Evolutionary conservation across 1,284 basidiomycete species (phyloP).

Genomic region (Ustilago loliicola): DNA sequence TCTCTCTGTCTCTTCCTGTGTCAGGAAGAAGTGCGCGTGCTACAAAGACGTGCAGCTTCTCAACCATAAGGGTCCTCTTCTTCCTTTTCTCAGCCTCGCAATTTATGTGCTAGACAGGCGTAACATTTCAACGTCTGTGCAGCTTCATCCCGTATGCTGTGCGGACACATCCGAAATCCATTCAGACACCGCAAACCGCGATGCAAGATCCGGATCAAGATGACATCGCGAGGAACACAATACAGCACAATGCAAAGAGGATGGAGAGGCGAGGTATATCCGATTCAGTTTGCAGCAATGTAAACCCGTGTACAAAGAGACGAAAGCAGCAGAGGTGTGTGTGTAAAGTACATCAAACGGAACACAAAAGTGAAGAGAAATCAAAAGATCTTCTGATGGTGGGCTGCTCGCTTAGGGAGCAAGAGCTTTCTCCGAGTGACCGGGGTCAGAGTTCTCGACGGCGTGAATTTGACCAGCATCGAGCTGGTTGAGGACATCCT

Average conservation of each 20-base stretch:
- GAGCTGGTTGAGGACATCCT: conserved; percentile 73
- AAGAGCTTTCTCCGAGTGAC: conserved; percentile 37
- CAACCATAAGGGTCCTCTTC: conserved; percentile 2
- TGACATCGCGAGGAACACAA: neutral
- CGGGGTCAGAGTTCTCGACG: conserved; percentile 21
- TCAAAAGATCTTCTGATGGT: neutral
- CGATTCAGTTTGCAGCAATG: conserved; percentile 13
- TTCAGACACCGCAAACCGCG: no score
- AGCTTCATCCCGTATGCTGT: neutral
- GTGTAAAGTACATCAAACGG: conserved; percentile 27
- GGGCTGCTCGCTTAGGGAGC: conserved; percentile 15
- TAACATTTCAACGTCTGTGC: neutral
- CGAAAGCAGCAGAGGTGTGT: conserved; percentile 10
- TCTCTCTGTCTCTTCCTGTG: neutral
- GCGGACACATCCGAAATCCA: neutral
- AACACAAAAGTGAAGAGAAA: conserved; percentile 3
- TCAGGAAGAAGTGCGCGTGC: conserved; percentile 7
- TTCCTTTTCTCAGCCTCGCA: neutral
- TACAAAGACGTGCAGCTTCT: neutral
- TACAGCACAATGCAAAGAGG: neutral
- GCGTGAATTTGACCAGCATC: conserved; percentile 40
- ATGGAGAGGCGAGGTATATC: conserved; percentile 26
- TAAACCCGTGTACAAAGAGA: conserved; percentile 13
- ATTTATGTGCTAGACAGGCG: neutral
- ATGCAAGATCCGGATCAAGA: no score